Evolutionary conservation across 2,329 filamentous ascomycete species (phyloP).

Genomic region (Penicillium hesseltinei): DNA sequence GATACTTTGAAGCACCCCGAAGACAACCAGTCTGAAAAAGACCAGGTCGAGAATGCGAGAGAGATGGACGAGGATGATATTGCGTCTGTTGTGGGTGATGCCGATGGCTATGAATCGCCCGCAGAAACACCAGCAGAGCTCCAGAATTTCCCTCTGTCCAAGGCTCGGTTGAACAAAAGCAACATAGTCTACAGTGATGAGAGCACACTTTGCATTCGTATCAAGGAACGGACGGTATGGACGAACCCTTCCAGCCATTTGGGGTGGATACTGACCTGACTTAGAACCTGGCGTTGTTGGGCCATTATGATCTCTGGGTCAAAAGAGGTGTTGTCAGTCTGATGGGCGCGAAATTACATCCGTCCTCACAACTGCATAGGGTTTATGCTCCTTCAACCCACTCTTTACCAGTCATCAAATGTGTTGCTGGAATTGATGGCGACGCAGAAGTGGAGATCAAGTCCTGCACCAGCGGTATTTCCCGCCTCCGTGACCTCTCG

Average conservation of each 20-base stretch:
- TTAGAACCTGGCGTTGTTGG: conserved; percentile 47
- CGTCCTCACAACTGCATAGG: conserved; percentile 44
- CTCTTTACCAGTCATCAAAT: conserved; percentile 55
- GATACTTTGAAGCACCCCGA: not conserved
- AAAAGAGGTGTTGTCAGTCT: conserved; percentile 55
- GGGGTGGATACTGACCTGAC: conserved; percentile 17
- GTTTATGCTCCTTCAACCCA: conserved; percentile 58
- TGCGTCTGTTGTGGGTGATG: conserved; percentile 25
- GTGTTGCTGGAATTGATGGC: conserved; percentile 40
- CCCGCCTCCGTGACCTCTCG: conserved; percentile 47
- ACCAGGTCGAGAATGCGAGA: conserved; percentile 19
- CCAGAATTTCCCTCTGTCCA: conserved; percentile 43
- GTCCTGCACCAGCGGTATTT: conserved; percentile 47
- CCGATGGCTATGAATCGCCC: conserved; percentile 35
- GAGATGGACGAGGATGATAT: conserved; percentile 25
- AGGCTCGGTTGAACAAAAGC: conserved; percentile 36
- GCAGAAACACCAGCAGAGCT: conserved; percentile 29
- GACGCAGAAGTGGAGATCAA: conserved; percentile 50
- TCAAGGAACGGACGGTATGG: conserved; percentile 41
- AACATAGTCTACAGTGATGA: conserved; percentile 41
- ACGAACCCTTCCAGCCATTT: not conserved
- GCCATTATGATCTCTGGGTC: conserved; percentile 58
- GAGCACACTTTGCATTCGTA: conserved; percentile 38
- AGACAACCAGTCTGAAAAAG: conserved; percentile 15
- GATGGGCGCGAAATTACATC: conserved; percentile 57